phyloP scores from a whole-genome alignment of 2,329 filamentous ascomycete genomes.

The Diaporthe aspalathi region DNA sequence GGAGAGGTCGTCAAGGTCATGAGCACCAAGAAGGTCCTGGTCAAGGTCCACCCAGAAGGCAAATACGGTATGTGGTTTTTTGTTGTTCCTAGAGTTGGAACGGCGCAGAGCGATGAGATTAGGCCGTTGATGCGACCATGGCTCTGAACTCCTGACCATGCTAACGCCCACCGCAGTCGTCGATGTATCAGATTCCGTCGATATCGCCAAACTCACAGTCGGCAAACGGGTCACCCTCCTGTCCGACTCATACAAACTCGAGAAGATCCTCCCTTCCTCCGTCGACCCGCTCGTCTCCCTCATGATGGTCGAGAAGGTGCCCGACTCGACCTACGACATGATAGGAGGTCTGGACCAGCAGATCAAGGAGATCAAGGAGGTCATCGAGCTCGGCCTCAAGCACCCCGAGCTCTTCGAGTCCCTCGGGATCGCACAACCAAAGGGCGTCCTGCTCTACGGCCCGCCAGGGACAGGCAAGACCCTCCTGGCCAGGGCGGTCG shows the following conservation, averaged over 20 bases:
- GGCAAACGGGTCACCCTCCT: constrained; percentile 97
- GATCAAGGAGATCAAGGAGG: constrained; percentile 99
- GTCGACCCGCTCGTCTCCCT: constrained; percentile 98
- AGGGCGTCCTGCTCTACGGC: constrained; percentile 95
- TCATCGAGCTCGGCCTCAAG: constrained; percentile 98
- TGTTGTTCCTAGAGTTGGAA: neutral
- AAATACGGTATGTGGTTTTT: constrained; percentile 85
- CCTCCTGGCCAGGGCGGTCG: constrained; percentile 91
- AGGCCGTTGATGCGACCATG: neutral
- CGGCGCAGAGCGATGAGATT: neutral
- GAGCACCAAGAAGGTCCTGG: constrained; percentile 98
- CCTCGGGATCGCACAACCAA: constrained; percentile 97
- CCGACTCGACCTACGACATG: constrained; percentile 99
- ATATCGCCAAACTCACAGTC: constrained; percentile 93
- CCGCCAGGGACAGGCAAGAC: constrained; percentile 98
- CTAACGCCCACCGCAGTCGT: constrained; percentile 74
- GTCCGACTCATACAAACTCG: constrained; percentile 97
- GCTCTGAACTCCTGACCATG: neutral
- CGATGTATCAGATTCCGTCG: constrained; percentile 93
- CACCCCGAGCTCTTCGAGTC: constrained; percentile 99
- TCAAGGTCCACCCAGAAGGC: constrained; percentile 98
- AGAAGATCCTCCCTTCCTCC: constrained; percentile 97
- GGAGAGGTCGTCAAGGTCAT: constrained; percentile 99
- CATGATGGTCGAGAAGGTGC: constrained; percentile 99
- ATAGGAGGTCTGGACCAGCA: constrained; percentile 98